phyloP scores from a whole-genome alignment of 768 basidiomycete genomes.

The Auricularia heimuer region DNA sequence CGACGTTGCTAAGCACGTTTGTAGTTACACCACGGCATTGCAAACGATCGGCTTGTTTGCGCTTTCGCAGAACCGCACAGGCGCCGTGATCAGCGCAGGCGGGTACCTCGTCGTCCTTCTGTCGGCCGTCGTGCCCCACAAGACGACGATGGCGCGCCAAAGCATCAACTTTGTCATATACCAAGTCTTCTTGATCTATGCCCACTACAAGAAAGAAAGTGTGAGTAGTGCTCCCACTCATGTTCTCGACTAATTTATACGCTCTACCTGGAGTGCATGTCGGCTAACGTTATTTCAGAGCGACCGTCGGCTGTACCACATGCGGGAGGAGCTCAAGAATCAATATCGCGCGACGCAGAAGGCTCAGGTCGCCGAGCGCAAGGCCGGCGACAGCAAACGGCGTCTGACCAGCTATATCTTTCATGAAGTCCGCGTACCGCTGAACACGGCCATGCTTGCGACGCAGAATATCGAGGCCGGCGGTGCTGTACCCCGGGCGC shows the following conservation, averaged over 20 bases:
- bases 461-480: constrained; percentile 88
- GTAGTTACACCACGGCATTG: background rate
- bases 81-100: background rate
- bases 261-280: too few species aligned
- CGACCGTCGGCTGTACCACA: constrained; percentile 38
- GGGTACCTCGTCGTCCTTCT: background rate
- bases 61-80: background rate
- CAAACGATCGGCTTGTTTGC: constrained; percentile 3
- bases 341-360: constrained; percentile 52
- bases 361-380: constrained; percentile 51
- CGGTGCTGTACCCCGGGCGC: constrained; percentile 58
- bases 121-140: background rate
- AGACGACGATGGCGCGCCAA: background rate
- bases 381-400: constrained; percentile 69
- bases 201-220: constrained; percentile 9
- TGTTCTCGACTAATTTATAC: background rate
- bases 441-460: constrained; percentile 75
- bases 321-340: constrained; percentile 45
- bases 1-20: too few species aligned
- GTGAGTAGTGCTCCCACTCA: background rate
- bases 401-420: constrained; percentile 40
- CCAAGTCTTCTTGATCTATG: constrained; percentile 8
- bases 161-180: constrained; percentile 6
- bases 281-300: constrained; percentile 15
- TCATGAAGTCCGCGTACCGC: constrained; percentile 64